Evolutionary conservation across 805 yeast genomes (phyloP), one percentile per base, ranked within the genome.

Genomic region (Vanderwaltozyma yarrowii): DNA sequence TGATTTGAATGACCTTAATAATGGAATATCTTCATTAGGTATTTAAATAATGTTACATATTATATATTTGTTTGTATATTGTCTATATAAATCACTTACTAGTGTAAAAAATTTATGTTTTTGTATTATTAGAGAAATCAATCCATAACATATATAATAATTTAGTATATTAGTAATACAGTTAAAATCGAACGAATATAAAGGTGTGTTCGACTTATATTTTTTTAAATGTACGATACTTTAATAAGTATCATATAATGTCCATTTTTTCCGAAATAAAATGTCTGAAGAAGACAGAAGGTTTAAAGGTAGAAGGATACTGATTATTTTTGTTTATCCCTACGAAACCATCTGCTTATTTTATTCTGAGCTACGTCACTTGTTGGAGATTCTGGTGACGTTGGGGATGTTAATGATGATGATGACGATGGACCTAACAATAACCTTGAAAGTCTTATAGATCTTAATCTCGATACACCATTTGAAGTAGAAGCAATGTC

Each of bases 371-470:
- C 8, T n/a, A 5, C 5, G 12, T 32, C 32, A 25, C 9, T 21
- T 7, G 23, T 6, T 21, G 23, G 9, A 7, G 23, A 21, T 7
- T 21, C 23, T 21, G 23, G 23, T 21, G 9, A 21, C 6, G 23
- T 21, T 21, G 23, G 23, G 9, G 23, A 21, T 21, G n/a, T n/a
- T n/a, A 16, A 2, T 5, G 17, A 26, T 18, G 25, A 5, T 12
- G 14, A 12, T 13, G 35, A 16, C 16, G 35, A 15, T 19, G 23
- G n/a, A 3, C 39, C 39, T n/a, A 37, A 21, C 7, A 37, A 25
- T 14, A 37, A 27, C n/a, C 29, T 31, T 26, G 39, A 37, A 16
- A 37, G 17, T 32, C 35, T 32, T 19, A 35, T 21, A 8, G 39
- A 12, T 25, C 32, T 36, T 6, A 21, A 8, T 12, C 27, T 13